A percentile compares a stretch with the other conserved stretches of the same genome.
Conservation (phyloP, 176 grass and related monocot genomes). For the Aegilops bicornis region DNA sequence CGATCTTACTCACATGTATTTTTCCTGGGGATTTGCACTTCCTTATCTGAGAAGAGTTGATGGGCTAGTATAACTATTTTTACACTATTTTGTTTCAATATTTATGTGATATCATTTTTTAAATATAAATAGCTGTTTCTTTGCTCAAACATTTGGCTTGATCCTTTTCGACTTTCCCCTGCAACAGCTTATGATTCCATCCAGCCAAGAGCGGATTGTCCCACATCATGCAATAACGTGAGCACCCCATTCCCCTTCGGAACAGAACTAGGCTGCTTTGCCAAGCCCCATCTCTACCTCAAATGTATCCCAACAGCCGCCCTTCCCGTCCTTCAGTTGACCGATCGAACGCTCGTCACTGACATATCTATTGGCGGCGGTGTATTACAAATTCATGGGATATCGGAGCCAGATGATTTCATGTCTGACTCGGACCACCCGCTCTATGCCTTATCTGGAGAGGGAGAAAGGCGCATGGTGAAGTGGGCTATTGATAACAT, state of each 20-base stretch:
- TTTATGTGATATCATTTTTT: not conserved
- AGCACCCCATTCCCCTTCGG: slow-evolving; percentile 14
- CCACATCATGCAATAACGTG: not conserved
- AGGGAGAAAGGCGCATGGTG: not conserved
- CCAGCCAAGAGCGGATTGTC: too few species aligned
- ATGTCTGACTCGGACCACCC: not conserved
- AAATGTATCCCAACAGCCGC: not conserved
- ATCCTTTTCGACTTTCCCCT: not conserved
- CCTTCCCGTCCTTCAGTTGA: not conserved
- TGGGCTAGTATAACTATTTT: not conserved
- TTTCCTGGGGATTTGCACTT: too few species aligned
- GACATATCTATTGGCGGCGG: not conserved
- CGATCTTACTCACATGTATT: too few species aligned
- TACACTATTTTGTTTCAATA: not conserved
- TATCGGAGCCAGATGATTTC: not conserved
- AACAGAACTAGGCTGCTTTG: not conserved
- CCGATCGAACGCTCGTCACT: not conserved
- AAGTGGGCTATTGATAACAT: not conserved
- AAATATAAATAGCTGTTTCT: not conserved
- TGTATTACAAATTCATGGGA: not conserved
- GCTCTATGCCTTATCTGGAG: not conserved
- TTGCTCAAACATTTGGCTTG: not conserved
- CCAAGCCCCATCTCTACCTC: not conserved
- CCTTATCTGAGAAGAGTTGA: not conserved
- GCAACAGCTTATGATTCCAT: not conserved